These are phyloP conservation scores for Candida cerambycidarum DNA, from an alignment of 805 yeast species.

Conservation along the genomic window DNA sequence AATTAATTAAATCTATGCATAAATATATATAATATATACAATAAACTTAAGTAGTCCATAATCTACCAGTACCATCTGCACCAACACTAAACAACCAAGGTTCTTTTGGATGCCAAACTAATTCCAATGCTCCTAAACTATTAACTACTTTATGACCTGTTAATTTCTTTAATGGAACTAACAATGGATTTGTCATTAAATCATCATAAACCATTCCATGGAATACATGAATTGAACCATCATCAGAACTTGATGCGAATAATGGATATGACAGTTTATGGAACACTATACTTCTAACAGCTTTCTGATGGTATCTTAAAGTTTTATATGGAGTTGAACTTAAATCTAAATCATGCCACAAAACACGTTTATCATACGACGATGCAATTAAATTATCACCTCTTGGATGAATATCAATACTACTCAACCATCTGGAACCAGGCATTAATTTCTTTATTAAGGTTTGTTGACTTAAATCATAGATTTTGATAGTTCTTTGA, in stretches of 20 bases:
- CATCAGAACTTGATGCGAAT: constrained; percentile 94
- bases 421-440: constrained; percentile 93
- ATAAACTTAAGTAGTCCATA: constrained; percentile 78
- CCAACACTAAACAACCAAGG: constrained; percentile 98
- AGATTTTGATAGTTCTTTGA: constrained; percentile 87
- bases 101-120: constrained; percentile 95
- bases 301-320: constrained; percentile 89
- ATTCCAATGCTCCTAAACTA: constrained; percentile 82
- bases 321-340: constrained; percentile 91
- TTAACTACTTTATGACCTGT: constrained; percentile 82
- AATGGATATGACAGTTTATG: constrained; percentile 85
- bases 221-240: constrained; percentile 89
- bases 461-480: constrained; percentile 84
- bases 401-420: constrained; percentile 91
- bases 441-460: constrained; percentile 84
- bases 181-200: constrained; percentile 88
- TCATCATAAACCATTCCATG: constrained; percentile 97
- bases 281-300: constrained; percentile 84
- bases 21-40: constrained; percentile 2
- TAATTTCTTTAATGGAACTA: constrained; percentile 93
- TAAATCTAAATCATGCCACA: constrained; percentile 96
- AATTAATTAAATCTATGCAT: constrained; percentile 4
- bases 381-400: constrained; percentile 94
- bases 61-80: constrained; percentile 92
- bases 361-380: constrained; percentile 89